Percentiles rank a stretch among this genome's conserved stretches.
Evolutionary conservation across 2,329 filamentous ascomycete genomes (phyloP).

Genomic region (Drechslerella coelobrocha): DNA sequence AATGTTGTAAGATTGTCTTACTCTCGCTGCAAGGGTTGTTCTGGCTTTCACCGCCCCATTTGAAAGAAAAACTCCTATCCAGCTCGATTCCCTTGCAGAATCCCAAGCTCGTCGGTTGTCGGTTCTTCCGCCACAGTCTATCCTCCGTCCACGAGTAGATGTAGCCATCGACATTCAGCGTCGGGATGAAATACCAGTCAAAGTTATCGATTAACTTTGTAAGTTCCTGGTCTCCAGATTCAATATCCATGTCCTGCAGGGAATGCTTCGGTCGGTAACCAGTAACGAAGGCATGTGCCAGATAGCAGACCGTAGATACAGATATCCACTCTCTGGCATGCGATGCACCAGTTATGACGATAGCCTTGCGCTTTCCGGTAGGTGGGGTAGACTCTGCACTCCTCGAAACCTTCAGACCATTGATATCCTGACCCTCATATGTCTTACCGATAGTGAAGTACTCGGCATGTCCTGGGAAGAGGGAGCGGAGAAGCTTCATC

Average conservation of each 20-base stretch:
- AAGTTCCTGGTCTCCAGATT: constrained; percentile 59
- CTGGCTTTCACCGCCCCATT: constrained; percentile 75
- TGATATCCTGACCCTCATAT: constrained; percentile 85
- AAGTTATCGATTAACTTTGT: constrained; percentile 81
- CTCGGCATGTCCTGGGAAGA: constrained; percentile 82
- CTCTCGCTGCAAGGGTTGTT: constrained; percentile 89
- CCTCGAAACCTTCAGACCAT: constrained; percentile 71
- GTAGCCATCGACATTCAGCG: constrained; percentile 91
- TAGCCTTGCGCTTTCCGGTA: constrained; percentile 67
- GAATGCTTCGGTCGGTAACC: constrained; percentile 74
- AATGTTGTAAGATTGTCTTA: constrained; percentile 32
- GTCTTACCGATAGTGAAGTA: constrained; percentile 80
- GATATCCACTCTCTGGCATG: constrained; percentile 98
- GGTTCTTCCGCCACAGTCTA: constrained; percentile 92
- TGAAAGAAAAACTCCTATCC: constrained; percentile 82
- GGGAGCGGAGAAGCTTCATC: constrained; percentile 87
- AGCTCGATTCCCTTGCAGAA: constrained; percentile 90
- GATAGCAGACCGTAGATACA: constrained; percentile 85
- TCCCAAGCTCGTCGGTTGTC: constrained; percentile 78
- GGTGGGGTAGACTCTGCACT: constrained; percentile 58
- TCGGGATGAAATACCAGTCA: constrained; percentile 86
- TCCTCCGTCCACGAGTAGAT: constrained; percentile 92
- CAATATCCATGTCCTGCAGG: constrained; percentile 51
- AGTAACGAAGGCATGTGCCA: constrained; percentile 86
- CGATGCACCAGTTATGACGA: constrained; percentile 82